phyloP scores from a whole-genome alignment of 1,139 yeast genomes.

The Yamadazyma atlantica region DNA sequence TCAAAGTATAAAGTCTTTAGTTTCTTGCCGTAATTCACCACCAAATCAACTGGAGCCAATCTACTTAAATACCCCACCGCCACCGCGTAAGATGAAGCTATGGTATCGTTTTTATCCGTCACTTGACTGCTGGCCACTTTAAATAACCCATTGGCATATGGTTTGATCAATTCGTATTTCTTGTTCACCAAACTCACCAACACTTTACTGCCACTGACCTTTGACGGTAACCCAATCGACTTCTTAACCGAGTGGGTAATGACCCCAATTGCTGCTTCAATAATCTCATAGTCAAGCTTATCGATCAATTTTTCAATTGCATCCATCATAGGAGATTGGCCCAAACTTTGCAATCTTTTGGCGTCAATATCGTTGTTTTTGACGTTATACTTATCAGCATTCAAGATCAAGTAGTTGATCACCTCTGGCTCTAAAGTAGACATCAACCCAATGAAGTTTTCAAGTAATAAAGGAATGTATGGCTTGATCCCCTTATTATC shows the following conservation, averaged over 20 bases:
- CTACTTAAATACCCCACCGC: slow-evolving; percentile 81
- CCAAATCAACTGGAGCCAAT: slow-evolving; percentile 53
- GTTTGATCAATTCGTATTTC: slow-evolving; percentile 52
- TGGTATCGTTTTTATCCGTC: slow-evolving; percentile 68
- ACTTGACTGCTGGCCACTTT: slow-evolving; percentile 59
- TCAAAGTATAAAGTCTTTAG: slow-evolving; percentile 63
- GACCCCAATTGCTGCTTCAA: slow-evolving; percentile 52
- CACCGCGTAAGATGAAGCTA: slow-evolving; percentile 73
- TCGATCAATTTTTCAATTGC: slow-evolving; percentile 74
- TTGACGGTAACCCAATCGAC: slow-evolving; percentile 89
- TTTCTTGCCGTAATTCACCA: slow-evolving; percentile 53
- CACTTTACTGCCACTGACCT: slow-evolving; percentile 82
- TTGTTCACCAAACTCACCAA: slow-evolving; percentile 63
- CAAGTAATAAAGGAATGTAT: slow-evolving; percentile 67
- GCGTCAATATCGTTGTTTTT: slow-evolving; percentile 74
- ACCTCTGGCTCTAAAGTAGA: slow-evolving; percentile 92
- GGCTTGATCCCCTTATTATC: slow-evolving; percentile 61
- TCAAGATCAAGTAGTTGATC: slow-evolving; percentile 78
- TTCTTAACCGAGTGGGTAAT: slow-evolving; percentile 54
- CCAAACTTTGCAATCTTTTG: slow-evolving; percentile 68
- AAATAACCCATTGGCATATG: slow-evolving; percentile 64
- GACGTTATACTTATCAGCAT: slow-evolving; percentile 85
- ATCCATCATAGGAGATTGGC: slow-evolving; percentile 87
- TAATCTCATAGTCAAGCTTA: slow-evolving; percentile 49
- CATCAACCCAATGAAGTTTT: slow-evolving; percentile 68